Percentiles rank a stretch among this genome's conserved stretches.
Evolutionary conservation across 2,329 filamentous ascomycete species (phyloP).

Genomic region (Karstenula rhodostoma): DNA sequence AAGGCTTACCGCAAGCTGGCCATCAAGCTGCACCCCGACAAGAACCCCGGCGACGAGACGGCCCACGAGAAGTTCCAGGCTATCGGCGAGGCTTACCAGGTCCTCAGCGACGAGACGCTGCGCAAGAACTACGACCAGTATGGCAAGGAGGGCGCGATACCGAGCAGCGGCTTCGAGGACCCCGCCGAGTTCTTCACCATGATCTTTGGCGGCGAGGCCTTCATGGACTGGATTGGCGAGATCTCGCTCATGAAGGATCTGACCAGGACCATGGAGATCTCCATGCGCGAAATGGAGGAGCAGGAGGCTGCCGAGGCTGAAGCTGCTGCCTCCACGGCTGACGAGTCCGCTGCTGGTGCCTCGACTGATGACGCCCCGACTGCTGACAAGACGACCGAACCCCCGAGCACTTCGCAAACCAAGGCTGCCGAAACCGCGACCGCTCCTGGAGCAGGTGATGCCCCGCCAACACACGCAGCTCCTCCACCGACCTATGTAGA

Average conservation of each 20-base stretch:
- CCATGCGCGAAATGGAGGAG: constrained; percentile 80
- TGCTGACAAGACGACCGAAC: constrained; percentile 26
- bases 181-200: constrained; percentile 97
- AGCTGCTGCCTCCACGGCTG: constrained; percentile 36
- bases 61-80: constrained; percentile 94
- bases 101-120: constrained; percentile 86
- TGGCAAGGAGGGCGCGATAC: constrained; percentile 93
- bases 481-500: constrained; percentile 54
- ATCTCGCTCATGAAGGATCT: constrained; percentile 99
- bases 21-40: constrained; percentile 94
- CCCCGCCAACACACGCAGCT: constrained; percentile 49
- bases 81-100: constrained; percentile 76
- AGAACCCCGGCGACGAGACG: constrained; percentile 95
- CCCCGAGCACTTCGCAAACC: constrained; percentile 50
- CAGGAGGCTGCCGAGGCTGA: constrained; percentile 66
- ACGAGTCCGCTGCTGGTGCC: constrained; percentile 26
- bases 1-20: constrained; percentile 93
- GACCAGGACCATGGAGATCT: constrained; percentile 98
- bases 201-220: constrained; percentile 97
- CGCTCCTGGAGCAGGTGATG: constrained; percentile 41
- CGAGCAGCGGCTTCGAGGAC: constrained; percentile 90
- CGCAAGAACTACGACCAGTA: constrained; percentile 95
- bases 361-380: constrained; percentile 19
- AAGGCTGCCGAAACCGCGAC: constrained; percentile 53
- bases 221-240: constrained; percentile 96